Conservation (phyloP, 2,329 filamentous ascomycete genomes). For the Scortechinia acanthostroma region DNA sequence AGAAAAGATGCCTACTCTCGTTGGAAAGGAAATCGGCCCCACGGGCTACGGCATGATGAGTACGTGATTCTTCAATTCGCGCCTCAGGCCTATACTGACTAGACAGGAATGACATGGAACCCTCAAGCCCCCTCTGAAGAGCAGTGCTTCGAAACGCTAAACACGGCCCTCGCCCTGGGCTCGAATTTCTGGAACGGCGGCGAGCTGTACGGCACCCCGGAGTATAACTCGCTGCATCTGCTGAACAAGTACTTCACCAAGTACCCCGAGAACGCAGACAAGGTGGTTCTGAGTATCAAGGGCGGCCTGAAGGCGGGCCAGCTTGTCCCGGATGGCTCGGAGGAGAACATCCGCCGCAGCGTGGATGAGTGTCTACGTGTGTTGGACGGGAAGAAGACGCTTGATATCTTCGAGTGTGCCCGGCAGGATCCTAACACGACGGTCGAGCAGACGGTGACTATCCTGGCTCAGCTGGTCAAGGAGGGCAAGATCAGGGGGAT, state of each 20-base stretch:
- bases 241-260: conserved; percentile 40
- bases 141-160: conserved; percentile 40
- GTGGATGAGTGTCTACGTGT: conserved; percentile 29
- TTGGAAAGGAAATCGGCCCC: background rate
- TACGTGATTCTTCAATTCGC: background rate
- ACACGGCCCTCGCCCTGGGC: conserved; percentile 38
- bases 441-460: background rate
- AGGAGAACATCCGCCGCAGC: background rate
- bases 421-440: background rate
- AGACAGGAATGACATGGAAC: background rate
- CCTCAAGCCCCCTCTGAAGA: conserved; percentile 14
- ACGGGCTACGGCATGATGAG: conserved; percentile 1
- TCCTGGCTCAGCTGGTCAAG: conserved; percentile 9
- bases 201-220: conserved; percentile 26
- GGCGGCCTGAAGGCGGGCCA: conserved; percentile 28
- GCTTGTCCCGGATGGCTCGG: background rate
- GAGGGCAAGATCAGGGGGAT: conserved; percentile 50
- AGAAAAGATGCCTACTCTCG: conserved; percentile 1
- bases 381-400: conserved; percentile 34
- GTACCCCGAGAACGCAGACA: conserved; percentile 33
- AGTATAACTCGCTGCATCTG: conserved; percentile 31
- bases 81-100: background rate
- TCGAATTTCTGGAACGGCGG: conserved; percentile 42
- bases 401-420: conserved; percentile 22
- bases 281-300: conserved; percentile 40